Percentiles rank a stretch among this genome's conserved stretches.
phyloP scores from a whole-genome alignment of 768 basidiomycete genomes.

The Amanita brunnescens region DNA sequence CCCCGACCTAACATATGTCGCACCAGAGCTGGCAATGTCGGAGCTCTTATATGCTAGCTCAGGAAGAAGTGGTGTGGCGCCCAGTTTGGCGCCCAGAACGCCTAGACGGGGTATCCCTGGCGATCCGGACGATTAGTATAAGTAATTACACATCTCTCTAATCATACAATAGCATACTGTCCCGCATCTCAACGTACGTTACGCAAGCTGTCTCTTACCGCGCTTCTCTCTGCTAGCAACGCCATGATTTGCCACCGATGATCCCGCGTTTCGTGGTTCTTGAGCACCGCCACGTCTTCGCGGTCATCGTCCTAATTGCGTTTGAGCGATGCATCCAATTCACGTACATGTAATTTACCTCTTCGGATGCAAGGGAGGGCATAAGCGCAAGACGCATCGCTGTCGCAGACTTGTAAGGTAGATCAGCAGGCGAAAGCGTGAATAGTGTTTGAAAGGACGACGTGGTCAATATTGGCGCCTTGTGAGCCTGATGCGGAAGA shows the following conservation, averaged over 20 bases:
- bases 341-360: neutral
- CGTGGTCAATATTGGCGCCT: constrained; percentile 45
- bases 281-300: constrained; percentile 42
- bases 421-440: constrained; percentile 63
- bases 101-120: neutral
- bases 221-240: constrained; percentile 63
- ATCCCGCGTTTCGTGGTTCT: constrained; percentile 58
- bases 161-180: neutral
- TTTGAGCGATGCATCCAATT: constrained; percentile 28
- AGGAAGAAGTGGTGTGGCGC: constrained; percentile 36
- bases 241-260: constrained; percentile 74
- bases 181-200: constrained; percentile 11
- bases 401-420: constrained; percentile 74
- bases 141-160: neutral
- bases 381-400: constrained; percentile 56
- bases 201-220: constrained; percentile 47
- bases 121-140: neutral
- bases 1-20: constrained; percentile 31
- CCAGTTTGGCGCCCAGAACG: constrained; percentile 3
- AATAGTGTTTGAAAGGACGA: constrained; percentile 73
- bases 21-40: constrained; percentile 47
- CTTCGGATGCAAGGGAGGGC: constrained; percentile 15
- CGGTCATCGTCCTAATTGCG: constrained; percentile 44
- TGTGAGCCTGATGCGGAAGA: constrained; percentile 23
- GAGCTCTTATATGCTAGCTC: constrained; percentile 68